Base-by-base conservation (phyloP, 2,329 filamentous ascomycete genomes). In the Claviceps capensis region DNA sequence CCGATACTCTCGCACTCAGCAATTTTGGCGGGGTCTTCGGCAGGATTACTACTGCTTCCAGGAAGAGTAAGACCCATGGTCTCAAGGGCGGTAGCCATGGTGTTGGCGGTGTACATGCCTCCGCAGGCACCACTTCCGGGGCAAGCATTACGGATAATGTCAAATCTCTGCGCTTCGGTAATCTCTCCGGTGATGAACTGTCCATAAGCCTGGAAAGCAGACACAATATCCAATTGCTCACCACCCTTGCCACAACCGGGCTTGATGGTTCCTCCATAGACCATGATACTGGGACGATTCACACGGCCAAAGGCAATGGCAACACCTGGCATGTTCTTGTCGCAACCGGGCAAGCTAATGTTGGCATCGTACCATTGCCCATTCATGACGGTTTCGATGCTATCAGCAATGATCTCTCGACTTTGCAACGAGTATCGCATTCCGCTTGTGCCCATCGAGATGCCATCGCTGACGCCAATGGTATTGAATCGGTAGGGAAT, bases 281-380 rank as follows among this genome's bases (percentile, higher is more conserved):
- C 87, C 93, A 98, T 98, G 65, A 98, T 76, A 61, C 87, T 89
- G 34, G 93, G 93, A 47, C 93, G 77, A 74, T 98, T 97, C 59
- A 96, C 82, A 60, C 93, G 81, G 40, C 89, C 91, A 87, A 96
- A 96, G 52, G 90, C 93, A 63, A 93, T 93, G 61, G 89, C 72
- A 13, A 93, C 87, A 68, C 87, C 87, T 1, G 89, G 89, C 93
- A 98, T 97, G 73, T 98, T 98, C 82, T 98, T 98, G 78, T 98
- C 93, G 71, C 93, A 98, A 48, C 93, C 93, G 14, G 93, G 93
- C 62, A 98, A 86, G 50, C 88, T 95, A 65, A 98, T 86, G 70
- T 97, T 97, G 60, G 83, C 91, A 69, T 98, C 93, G 67, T 98
- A 97, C 89, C 90, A 97, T 72, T 98, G 93, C 16, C 89, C 93